These are phyloP conservation scores for Moesziomyces antarcticus DNA, from an alignment of 1,284 basidiomycete genomes.

Conservation along the genomic window DNA sequence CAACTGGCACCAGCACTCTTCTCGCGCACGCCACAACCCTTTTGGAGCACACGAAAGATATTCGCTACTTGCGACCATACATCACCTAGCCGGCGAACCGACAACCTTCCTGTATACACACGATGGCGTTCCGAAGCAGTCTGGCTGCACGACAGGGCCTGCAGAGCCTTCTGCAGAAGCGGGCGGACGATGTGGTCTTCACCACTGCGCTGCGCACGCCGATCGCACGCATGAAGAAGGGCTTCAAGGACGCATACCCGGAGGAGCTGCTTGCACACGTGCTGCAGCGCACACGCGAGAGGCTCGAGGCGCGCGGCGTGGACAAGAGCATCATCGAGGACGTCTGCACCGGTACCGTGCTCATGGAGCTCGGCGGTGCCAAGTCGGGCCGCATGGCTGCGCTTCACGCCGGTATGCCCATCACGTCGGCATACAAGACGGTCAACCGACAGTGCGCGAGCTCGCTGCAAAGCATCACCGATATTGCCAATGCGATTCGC, in stretches of 20 bases:
- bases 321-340: constrained; percentile 66
- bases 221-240: constrained; percentile 66
- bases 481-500: constrained; percentile 68
- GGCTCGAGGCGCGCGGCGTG: constrained; percentile 66
- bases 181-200: constrained; percentile 63
- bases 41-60: not conserved
- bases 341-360: constrained; percentile 68
- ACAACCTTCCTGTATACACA: constrained; percentile 4
- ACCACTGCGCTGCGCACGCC: constrained; percentile 68
- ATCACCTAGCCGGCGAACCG: not conserved
- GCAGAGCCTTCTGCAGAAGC: constrained; percentile 55
- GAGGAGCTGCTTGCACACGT: constrained; percentile 68
- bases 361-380: constrained; percentile 69
- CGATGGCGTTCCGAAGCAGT: constrained; percentile 54
- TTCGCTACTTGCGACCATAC: not conserved
- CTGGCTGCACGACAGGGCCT: constrained; percentile 41
- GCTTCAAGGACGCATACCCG: constrained; percentile 65
- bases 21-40: not conserved
- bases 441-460: constrained; percentile 69
- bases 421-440: constrained; percentile 50
- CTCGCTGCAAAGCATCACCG: constrained; percentile 67
- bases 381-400: constrained; percentile 68
- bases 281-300: constrained; percentile 58
- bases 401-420: constrained; percentile 65
- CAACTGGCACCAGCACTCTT: not conserved